Base-by-base conservation (phyloP, 2,329 filamentous ascomycete genomes). In the Colletotrichum lini region DNA sequence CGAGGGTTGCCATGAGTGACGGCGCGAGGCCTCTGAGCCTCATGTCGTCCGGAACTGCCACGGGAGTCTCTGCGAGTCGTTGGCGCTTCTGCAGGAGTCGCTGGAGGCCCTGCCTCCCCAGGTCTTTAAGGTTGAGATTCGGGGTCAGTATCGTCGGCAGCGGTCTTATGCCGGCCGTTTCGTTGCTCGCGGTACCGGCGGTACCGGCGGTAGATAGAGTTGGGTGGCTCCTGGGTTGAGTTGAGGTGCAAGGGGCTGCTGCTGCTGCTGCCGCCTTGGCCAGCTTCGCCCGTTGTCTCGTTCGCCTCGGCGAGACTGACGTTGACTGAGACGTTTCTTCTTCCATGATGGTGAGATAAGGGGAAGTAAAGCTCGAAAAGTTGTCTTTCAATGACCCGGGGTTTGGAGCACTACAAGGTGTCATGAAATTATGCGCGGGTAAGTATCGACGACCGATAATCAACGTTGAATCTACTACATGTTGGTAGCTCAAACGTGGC, bases 1-100 rank as follows among this genome's bases (percentile, higher is more conserved):
- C 82, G 6, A 87, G 79, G 5, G 81, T 82, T 44, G 80, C 76
- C n/a, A 65, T 60, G 30, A 73, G 35, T 15, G 52, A 60, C 2
- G 53, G 30, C 9, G 53, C 18, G 26, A 63, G 45, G 0, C 45
- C 52, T 12, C 66, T 65, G 26, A 49, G 47, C 21, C 49, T 18
- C 47, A 74, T 69, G 21, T 66, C 64, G 16, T 47, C 7, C 4
- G 73, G 71, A 12, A 72, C 23, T 12, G n/a, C 26, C 63, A 50
- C 8, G 56, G 58, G 45, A 26, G 73, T 75, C n/a, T 70, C 44
- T 12, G 26, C 3, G 3, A 75, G 61, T 18, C 65, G 59, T 4
- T 23, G 50, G 21, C 67, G 69, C 60, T 75, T 72, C 53, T 65
- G 62, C 5, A 60, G 10, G 38, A 75, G 67, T 35, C 64, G 73